phyloP scores from a whole-genome alignment of 169 alveolate genomes.

The Cryptosporidium muris region DNA sequence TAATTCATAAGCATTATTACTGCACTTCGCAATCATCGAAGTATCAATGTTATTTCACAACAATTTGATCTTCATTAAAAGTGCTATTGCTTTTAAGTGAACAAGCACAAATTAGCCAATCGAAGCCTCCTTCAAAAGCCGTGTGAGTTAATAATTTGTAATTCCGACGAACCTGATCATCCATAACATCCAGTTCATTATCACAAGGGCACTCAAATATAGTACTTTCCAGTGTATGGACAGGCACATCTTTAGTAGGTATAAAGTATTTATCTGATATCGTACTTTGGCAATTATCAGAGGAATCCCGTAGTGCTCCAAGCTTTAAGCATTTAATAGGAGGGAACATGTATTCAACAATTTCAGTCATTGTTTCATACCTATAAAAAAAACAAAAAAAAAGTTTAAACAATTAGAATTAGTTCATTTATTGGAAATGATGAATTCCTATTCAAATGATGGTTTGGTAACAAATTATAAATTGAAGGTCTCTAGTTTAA shows the following conservation, averaged over 20 bases:
- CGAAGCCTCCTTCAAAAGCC: conserved; percentile 27
- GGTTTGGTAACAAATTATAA: background rate
- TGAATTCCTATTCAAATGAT: background rate
- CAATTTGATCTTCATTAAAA: conserved; percentile 47
- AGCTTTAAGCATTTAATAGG: conserved; percentile 12
- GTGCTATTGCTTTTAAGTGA: background rate
- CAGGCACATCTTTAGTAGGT: background rate
- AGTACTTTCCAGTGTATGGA: too few relatives aligned
- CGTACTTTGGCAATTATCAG: background rate
- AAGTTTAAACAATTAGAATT: background rate
- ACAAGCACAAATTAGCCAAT: conserved; percentile 56
- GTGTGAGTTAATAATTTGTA: conserved; percentile 47
- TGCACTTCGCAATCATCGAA: background rate
- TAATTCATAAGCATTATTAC: background rate
- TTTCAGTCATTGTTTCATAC: conserved; percentile 78
- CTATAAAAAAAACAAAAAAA: conserved; percentile 29
- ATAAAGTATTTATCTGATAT: conserved; percentile 11
- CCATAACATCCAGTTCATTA: conserved; percentile 50
- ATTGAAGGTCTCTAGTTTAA: background rate
- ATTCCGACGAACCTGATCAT: conserved; percentile 73
- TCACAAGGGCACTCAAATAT: background rate
- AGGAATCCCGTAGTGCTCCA: too few relatives aligned
- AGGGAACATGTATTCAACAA: conserved; percentile 79
- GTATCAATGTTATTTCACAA: conserved; percentile 9
- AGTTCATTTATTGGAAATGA: background rate